These are phyloP conservation scores for Cetraspora pellucida DNA, from an alignment of 192 early-diverging fungal genomes.

Conservation along the genomic window DNA sequence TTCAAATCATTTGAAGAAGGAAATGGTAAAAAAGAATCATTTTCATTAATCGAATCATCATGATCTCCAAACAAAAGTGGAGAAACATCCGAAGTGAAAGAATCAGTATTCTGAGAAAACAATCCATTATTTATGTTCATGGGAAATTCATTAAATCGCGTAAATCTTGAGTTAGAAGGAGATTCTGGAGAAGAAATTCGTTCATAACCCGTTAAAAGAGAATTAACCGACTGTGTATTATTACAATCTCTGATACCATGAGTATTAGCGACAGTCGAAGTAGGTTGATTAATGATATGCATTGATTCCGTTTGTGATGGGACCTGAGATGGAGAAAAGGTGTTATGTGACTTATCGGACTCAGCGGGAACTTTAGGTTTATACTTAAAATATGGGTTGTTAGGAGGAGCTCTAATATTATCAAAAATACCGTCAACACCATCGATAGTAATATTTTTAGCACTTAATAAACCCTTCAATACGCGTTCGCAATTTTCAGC, in stretches of 20 bases:
- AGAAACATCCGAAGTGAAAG: background rate
- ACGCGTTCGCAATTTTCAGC: background rate
- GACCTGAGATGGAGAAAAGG: background rate
- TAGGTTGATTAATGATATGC: too few species aligned
- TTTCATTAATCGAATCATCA: constrained; percentile 11
- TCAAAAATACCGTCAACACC: too few species aligned
- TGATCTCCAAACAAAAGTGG: constrained; percentile 2
- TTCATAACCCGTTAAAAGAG: too few species aligned
- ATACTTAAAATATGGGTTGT: too few species aligned
- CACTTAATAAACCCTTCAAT: constrained; percentile 11
- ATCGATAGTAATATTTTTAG: background rate
- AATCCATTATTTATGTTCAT: background rate
- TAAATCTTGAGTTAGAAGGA: background rate
- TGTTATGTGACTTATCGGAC: background rate
- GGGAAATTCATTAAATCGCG: background rate
- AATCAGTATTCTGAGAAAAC: constrained; percentile 23
- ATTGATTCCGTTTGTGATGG: too few species aligned
- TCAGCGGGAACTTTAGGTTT: too few species aligned
- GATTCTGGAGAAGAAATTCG: too few species aligned
- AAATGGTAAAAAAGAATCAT: constrained; percentile 7
- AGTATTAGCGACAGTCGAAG: too few species aligned
- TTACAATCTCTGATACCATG: too few species aligned
- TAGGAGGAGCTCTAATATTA: too few species aligned
- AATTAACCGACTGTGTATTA: too few species aligned
- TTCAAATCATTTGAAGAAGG: background rate